A percentile compares a stretch with the other conserved stretches of the same genome.
phyloP scores from a whole-genome alignment of 2,329 filamentous ascomycete genomes.

The Alternaria postmessia region DNA sequence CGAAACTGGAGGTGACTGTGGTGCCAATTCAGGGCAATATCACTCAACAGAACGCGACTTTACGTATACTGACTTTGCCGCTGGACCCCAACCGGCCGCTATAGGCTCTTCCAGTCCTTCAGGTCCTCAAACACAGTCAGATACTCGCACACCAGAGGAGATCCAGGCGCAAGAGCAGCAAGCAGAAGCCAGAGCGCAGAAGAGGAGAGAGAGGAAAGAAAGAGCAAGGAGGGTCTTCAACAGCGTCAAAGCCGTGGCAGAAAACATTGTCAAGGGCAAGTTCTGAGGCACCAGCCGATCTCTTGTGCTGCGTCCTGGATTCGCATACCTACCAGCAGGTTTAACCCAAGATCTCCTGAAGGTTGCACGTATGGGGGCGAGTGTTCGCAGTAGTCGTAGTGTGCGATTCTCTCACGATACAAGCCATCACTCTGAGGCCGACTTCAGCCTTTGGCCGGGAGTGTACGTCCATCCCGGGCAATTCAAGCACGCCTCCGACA shows the following conservation, averaged over 20 bases:
- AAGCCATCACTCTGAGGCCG: slow-evolving; percentile 10
- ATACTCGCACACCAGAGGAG: not conserved
- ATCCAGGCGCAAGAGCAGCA: not conserved
- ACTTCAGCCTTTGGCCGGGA: slow-evolving; percentile 32
- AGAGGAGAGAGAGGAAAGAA: not conserved
- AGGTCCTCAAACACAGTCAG: not conserved
- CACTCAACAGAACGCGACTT: not conserved
- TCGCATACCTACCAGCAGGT: not conserved
- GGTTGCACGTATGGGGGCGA: not conserved
- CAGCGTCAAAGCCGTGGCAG: not conserved
- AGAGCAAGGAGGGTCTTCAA: not conserved
- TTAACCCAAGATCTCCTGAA: not conserved
- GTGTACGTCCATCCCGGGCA: slow-evolving; percentile 35
- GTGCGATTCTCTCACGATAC: slow-evolving; percentile 10
- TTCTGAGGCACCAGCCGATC: not conserved
- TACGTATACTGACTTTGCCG: not conserved
- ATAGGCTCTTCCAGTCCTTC: not conserved
- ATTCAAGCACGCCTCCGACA: slow-evolving; percentile 26
- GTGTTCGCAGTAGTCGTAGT: slow-evolving; percentile 9
- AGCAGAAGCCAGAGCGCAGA: not conserved
- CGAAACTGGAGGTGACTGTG: not conserved
- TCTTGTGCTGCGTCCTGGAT: not conserved
- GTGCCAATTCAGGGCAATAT: not conserved
- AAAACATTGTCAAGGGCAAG: slow-evolving; percentile 1
- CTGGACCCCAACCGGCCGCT: not conserved